Evolutionary conservation across 208 protist genomes (phyloP).

Genomic region (Trypanosoma grayi): DNA sequence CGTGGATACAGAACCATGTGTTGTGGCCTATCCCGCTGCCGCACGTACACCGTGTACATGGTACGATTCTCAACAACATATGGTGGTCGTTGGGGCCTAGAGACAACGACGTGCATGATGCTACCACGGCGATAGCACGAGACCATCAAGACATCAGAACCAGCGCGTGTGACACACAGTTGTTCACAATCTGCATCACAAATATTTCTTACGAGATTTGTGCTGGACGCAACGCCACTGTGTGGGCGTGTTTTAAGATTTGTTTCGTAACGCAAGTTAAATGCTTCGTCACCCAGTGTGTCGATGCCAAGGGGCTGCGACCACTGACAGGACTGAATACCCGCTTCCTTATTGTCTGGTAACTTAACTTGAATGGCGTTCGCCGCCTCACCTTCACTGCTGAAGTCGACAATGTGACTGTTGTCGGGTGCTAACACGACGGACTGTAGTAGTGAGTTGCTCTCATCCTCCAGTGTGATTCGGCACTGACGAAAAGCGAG

Average conservation of each 20-base stretch:
- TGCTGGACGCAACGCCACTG: neutral
- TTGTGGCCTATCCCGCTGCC: conserved; percentile 35
- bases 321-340: conserved; percentile 35
- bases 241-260: neutral
- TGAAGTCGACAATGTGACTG: conserved; percentile 17
- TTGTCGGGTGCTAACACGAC: neutral
- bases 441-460: neutral
- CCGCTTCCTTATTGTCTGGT: conserved; percentile 11
- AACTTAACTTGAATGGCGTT: conserved; percentile 24
- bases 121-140: conserved; percentile 38
- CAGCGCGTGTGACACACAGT: conserved; percentile 34
- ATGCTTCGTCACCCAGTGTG: conserved; percentile 39
- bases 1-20: conserved; percentile 45
- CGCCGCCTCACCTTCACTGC: neutral
- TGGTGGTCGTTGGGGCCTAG: conserved; percentile 44
- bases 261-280: conserved; percentile 48
- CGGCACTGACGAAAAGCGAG: conserved; percentile 17
- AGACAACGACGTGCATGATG: conserved; percentile 58
- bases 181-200: too few species aligned
- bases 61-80: conserved; percentile 79
- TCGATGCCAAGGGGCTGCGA: conserved; percentile 45
- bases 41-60: conserved; percentile 42
- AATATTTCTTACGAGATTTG: conserved; percentile 30
- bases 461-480: neutral
- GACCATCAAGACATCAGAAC: conserved; percentile 48